phyloP scores from a whole-genome alignment of 2,329 filamentous ascomycete species.

The Ampelomyces quisqualis region DNA sequence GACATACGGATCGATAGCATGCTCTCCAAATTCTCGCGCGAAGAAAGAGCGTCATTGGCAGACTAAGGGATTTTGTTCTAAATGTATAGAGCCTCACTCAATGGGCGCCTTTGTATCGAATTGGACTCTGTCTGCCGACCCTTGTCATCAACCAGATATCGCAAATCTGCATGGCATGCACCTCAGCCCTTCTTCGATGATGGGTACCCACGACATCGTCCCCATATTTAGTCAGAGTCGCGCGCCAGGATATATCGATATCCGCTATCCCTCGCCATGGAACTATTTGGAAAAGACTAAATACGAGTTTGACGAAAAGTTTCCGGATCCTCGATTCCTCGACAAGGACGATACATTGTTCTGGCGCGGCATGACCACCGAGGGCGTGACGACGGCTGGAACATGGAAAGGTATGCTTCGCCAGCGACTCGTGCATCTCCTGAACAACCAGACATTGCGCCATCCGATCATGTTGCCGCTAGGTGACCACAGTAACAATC shows the following conservation, averaged over 20 bases:
- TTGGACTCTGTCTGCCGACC: slow-evolving; percentile 65
- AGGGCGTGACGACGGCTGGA: slow-evolving; percentile 54
- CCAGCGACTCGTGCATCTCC: slow-evolving; percentile 70
- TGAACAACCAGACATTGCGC: slow-evolving; percentile 35
- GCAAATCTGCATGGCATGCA: slow-evolving; percentile 73
- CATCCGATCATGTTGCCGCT: slow-evolving; percentile 37
- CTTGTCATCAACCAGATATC: slow-evolving; percentile 77
- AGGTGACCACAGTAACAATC: slow-evolving; percentile 55
- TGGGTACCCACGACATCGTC: slow-evolving; percentile 63
- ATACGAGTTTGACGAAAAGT: slow-evolving; percentile 53
- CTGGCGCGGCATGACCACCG: slow-evolving; percentile 69
- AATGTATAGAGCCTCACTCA: slow-evolving; percentile 65
- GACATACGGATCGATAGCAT: slow-evolving; percentile 53
- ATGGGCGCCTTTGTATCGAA: slow-evolving; percentile 65
- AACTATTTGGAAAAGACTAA: slow-evolving; percentile 61
- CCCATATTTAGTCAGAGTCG: slow-evolving; percentile 78
- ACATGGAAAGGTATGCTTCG: slow-evolving; percentile 67
- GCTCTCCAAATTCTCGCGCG: slow-evolving; percentile 62
- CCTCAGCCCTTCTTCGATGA: slow-evolving; percentile 62
- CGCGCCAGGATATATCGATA: slow-evolving; percentile 71
- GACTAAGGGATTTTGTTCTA: slow-evolving; percentile 62
- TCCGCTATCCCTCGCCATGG: slow-evolving; percentile 68
- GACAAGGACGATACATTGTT: slow-evolving; percentile 67
- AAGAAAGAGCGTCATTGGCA: slow-evolving; percentile 64
- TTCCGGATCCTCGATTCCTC: slow-evolving; percentile 57